Percentiles rank a stretch among this genome's conserved stretches.
Evolutionary conservation across 202 grass and related monocot genomes (phyloP).

Genomic region (Elaeis oleifera): DNA sequence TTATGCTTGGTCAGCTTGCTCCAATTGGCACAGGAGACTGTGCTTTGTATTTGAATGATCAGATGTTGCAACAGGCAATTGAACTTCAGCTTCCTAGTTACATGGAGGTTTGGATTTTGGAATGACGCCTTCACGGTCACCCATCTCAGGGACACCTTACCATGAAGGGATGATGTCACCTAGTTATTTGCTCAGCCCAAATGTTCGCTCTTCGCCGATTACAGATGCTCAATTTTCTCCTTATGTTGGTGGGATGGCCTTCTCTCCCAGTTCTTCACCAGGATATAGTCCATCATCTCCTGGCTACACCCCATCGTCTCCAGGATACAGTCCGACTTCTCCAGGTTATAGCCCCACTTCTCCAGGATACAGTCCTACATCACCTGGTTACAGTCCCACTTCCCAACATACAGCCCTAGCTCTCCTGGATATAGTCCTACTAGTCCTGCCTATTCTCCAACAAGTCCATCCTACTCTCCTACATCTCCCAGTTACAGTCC

Average conservation of each 20-base stretch:
- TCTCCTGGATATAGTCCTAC: slow-evolving; percentile 84
- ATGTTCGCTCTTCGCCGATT: slow-evolving; percentile 81
- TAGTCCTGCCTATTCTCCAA: slow-evolving; percentile 73
- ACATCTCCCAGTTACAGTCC: slow-evolving; percentile 68
- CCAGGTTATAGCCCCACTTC: slow-evolving; percentile 75
- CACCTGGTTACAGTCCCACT: slow-evolving; percentile 69
- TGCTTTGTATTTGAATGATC: slow-evolving; percentile 74
- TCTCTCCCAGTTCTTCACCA: slow-evolving; percentile 69
- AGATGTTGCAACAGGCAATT: slow-evolving; percentile 93
- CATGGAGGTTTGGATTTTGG: slow-evolving; percentile 63
- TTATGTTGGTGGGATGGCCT: slow-evolving; percentile 85
- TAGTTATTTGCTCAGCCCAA: slow-evolving; percentile 77
- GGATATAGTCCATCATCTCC: slow-evolving; percentile 74
- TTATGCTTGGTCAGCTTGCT: slow-evolving; percentile 91
- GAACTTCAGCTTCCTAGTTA: slow-evolving; percentile 87
- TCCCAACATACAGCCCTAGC: slow-evolving; percentile 81
- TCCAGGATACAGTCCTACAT: slow-evolving; percentile 74
- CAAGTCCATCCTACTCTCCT: slow-evolving; percentile 63
- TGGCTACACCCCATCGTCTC: slow-evolving; percentile 82
- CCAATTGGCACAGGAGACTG: slow-evolving; percentile 78
- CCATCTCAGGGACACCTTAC: slow-evolving; percentile 71
- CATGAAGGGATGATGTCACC: slow-evolving; percentile 96
- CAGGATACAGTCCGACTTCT: slow-evolving; percentile 55
- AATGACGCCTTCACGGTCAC: slow-evolving; percentile 67
- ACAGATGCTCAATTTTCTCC: slow-evolving; percentile 84